phyloP scores from a whole-genome alignment of 768 basidiomycete genomes.

The Naganishia friedmannii region DNA sequence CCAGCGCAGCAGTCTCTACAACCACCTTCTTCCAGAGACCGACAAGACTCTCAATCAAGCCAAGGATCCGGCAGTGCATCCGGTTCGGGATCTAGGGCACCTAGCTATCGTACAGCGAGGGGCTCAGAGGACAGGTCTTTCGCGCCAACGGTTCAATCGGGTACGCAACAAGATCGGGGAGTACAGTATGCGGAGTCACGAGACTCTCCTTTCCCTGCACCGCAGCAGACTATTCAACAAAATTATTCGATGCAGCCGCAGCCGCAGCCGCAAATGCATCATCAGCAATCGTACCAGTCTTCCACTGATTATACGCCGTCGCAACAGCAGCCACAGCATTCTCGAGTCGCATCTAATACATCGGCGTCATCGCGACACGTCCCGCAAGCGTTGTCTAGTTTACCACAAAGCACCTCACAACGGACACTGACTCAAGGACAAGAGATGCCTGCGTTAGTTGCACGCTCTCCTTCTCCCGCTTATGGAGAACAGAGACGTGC shows the following conservation, averaged over 20 bases:
- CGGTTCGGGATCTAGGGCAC: neutral
- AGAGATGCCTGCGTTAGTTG: neutral
- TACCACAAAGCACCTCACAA: conserved; percentile 11
- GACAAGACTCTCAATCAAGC: conserved; percentile 39
- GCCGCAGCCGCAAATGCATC: neutral
- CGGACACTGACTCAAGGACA: conserved; percentile 1
- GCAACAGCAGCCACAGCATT: neutral
- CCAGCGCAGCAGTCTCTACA: conserved; percentile 4
- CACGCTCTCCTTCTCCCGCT: neutral
- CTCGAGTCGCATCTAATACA: neutral
- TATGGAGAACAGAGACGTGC: neutral
- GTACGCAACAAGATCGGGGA: conserved; percentile 13
- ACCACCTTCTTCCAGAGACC: conserved; percentile 15
- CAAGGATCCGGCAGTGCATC: conserved; percentile 14
- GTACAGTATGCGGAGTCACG: neutral
- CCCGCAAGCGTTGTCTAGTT: neutral
- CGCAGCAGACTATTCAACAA: neutral
- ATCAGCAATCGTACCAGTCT: neutral
- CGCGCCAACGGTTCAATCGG: neutral
- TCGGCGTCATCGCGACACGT: neutral
- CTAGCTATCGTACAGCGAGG: neutral
- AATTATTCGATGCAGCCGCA: conserved; percentile 3
- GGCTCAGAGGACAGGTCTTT: neutral
- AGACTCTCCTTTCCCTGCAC: neutral
- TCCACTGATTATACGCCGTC: neutral